These are phyloP conservation scores for Backusella parvicylindrica DNA, from an alignment of 192 early-diverging fungal genomes.

Conservation along the genomic window DNA sequence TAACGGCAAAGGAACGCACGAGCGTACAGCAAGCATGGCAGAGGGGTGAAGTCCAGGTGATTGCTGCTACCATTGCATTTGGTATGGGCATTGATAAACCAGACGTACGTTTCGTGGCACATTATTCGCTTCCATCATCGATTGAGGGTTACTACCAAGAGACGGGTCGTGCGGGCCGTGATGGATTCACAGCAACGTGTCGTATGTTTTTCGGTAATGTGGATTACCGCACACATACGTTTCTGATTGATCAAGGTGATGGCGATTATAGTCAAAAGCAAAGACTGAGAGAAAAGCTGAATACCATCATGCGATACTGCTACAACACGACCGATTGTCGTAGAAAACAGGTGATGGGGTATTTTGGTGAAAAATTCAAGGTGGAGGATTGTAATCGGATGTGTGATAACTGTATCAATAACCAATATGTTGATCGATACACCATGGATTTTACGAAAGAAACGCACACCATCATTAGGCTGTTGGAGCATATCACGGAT, in stretches of 20 bases:
- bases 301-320: conserved; percentile 73
- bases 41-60: conserved; percentile 64
- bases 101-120: conserved; percentile 94
- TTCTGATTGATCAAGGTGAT: conserved; percentile 78
- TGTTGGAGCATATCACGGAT: conserved; percentile 40
- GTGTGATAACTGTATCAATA: conserved; percentile 83
- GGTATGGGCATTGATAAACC: conserved; percentile 98
- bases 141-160: conserved; percentile 97
- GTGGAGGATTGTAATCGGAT: conserved; percentile 60
- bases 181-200: conserved; percentile 83
- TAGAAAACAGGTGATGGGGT: conserved; percentile 79
- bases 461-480: conserved; percentile 41
- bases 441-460: conserved; percentile 57
- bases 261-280: conserved; percentile 83
- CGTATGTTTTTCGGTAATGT: conserved; percentile 73
- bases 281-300: conserved; percentile 58
- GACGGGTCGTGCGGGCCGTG: conserved; percentile 93
- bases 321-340: conserved; percentile 87
- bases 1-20: conserved; percentile 74
- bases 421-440: conserved; percentile 14
- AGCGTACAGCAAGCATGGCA: conserved; percentile 86
- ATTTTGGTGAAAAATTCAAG: conserved; percentile 88
- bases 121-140: conserved; percentile 84
- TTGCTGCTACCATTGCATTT: conserved; percentile 96
- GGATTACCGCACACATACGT: conserved; percentile 72